Conservation (phyloP, 1,139 yeast genomes). For the Geotrichum restrictum region DNA sequence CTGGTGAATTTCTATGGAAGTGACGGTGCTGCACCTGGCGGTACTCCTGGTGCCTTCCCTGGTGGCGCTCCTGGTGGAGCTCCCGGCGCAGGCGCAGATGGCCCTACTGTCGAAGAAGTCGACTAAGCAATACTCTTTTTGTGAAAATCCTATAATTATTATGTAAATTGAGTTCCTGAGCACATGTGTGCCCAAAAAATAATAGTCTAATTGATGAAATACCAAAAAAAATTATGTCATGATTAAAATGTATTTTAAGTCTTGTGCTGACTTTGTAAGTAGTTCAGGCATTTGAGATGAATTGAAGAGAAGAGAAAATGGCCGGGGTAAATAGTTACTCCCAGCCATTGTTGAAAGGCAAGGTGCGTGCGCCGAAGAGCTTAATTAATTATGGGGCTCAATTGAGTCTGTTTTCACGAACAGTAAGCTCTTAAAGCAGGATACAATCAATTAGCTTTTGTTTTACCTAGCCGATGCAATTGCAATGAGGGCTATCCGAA, state of each 20-base stretch:
- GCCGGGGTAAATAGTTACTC: too few species aligned
- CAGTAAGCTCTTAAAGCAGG: too few species aligned
- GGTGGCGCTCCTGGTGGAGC: constrained; percentile 40
- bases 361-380: too few species aligned
- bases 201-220: not conserved
- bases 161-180: not conserved
- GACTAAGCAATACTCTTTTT: constrained; percentile 11
- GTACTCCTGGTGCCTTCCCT: constrained; percentile 63
- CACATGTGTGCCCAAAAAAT: not conserved
- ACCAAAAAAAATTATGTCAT: not conserved
- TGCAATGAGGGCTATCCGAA: too few species aligned
- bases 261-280: not conserved
- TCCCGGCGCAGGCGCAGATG: constrained; percentile 23
- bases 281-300: not conserved
- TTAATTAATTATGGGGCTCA: too few species aligned
- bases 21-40: constrained; percentile 54
- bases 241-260: not conserved
- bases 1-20: constrained; percentile 78
- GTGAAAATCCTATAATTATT: not conserved
- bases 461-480: too few species aligned
- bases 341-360: too few species aligned
- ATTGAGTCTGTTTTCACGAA: too few species aligned
- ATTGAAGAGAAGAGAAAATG: not conserved
- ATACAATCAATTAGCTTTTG: too few species aligned
- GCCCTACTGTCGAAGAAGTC: constrained; percentile 21